Base-by-base conservation (phyloP, 1,284 basidiomycete genomes). In the Mycosarcoma mackinlayi region DNA sequence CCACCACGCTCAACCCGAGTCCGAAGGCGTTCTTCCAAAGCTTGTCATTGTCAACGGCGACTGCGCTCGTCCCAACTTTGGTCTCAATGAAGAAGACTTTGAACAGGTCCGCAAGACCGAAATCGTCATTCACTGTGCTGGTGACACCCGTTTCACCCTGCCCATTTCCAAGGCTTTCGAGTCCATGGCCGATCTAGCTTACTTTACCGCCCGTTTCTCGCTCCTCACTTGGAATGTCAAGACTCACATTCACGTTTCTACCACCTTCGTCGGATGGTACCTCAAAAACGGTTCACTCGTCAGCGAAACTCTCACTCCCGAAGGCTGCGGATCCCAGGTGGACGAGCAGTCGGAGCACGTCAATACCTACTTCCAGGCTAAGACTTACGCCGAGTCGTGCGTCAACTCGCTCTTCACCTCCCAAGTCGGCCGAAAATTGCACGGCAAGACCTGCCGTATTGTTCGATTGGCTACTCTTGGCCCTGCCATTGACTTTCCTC, bases 311-410 rank as follows among this genome's bases (percentile, higher is more conserved):
- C 41, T 72, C 39, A 67, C 62, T 2, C 68, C 61, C n/a, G 47
- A 62, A 6, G 68, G 46, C 1, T 60, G 55, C 40, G 58, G 51
- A 13, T 49, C 57, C 4, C 56, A 49, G 35, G 68, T 67, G 39
- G 62, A 63, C 34, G 52, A 67, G 38, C 65, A 72, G 25, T 53
- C 33, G 5, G 39, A 62, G 24, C 68, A 72, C 45, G 68, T 72
- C 46, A 72, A 72, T 51, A 72, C 68, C 38, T 72, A 72, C 50
- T 68, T 72, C 52, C 64, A 68, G 25, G 64, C 68, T n/a, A 68
- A 72, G 64, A 72, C 68, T 11, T 61, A 64, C 37, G 68, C 68
- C 38, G 68, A 72, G 31, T 63, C 63, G 28, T 62, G 58, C 41
- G 58, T 68, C 49, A 67, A 72, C 37, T 63, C 68, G 48, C 51